Percentiles rank a stretch among this genome's conserved stretches.
phyloP scores from a whole-genome alignment of 768 basidiomycete species.

The Auriculariales sp. region DNA sequence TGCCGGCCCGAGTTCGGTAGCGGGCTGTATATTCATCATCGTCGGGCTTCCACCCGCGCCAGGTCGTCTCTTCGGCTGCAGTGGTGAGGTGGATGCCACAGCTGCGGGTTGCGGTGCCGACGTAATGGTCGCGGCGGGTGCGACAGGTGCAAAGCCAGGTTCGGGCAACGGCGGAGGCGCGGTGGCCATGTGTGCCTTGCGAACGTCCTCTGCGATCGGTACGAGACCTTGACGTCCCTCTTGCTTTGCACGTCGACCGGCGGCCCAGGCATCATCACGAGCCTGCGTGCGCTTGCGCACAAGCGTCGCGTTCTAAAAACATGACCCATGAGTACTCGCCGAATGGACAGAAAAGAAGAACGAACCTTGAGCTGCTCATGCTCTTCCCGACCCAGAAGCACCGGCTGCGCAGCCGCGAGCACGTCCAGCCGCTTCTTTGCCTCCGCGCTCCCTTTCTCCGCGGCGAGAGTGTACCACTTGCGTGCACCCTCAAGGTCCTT shows the following conservation, averaged over 20 bases:
- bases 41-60: neutral
- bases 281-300: slow-evolving; percentile 70
- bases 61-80: neutral
- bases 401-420: slow-evolving; percentile 44
- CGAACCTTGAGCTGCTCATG: slow-evolving; percentile 67
- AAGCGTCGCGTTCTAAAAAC: too few relatives aligned
- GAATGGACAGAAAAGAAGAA: too few relatives aligned
- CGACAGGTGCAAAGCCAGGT: neutral
- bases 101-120: neutral
- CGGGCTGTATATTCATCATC: neutral
- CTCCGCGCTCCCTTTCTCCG: slow-evolving; percentile 66
- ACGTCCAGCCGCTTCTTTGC: slow-evolving; percentile 61
- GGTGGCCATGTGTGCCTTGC: neutral
- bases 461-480: slow-evolving; percentile 75
- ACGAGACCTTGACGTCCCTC: too few relatives aligned
- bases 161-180: too few relatives aligned
- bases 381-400: slow-evolving; percentile 57
- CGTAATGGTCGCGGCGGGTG: neutral
- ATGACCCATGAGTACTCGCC: too few relatives aligned
- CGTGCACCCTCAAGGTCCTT: slow-evolving; percentile 49
- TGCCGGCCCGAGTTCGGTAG: neutral
- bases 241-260: neutral
- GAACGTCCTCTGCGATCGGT: neutral
- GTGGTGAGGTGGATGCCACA: neutral
- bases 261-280: slow-evolving; percentile 14